phyloP scores from a whole-genome alignment of 2,329 filamentous ascomycete genomes.

The Fusarium avenaceum region DNA sequence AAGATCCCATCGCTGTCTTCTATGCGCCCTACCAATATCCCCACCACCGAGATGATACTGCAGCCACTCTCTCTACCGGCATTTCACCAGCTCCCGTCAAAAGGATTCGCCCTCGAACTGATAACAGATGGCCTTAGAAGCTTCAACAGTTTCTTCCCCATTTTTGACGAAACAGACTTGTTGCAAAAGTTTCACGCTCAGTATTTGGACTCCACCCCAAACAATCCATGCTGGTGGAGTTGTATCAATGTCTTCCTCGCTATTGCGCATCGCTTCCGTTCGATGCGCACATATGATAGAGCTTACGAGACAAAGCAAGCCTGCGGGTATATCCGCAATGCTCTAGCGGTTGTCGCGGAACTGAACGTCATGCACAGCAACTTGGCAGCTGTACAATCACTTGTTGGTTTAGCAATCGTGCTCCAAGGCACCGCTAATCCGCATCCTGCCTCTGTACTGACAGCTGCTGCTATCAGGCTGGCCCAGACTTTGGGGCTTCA shows the following conservation, averaged over 20 bases:
- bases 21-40: not conserved
- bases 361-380: not conserved
- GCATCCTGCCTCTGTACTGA: not conserved
- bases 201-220: not conserved
- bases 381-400: not conserved
- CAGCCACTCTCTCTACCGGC: not conserved
- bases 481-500: not conserved
- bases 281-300: not conserved
- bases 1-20: not conserved
- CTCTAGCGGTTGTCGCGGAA: not conserved
- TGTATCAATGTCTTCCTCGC: not conserved
- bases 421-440: not conserved
- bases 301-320: not conserved
- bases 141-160: not conserved
- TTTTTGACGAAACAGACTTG: not conserved
- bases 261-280: not conserved
- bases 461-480: not conserved
- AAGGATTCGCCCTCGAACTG: not conserved
- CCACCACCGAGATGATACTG: not conserved
- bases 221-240: not conserved
- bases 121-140: not conserved
- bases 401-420: not conserved
- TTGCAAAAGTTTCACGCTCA: not conserved
- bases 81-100: not conserved
- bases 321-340: not conserved